A percentile compares a stretch with the other conserved stretches of the same genome.
Evolutionary conservation across 176 grass and related monocot species (phyloP).

Genomic region (Aegilops tauschii): DNA sequence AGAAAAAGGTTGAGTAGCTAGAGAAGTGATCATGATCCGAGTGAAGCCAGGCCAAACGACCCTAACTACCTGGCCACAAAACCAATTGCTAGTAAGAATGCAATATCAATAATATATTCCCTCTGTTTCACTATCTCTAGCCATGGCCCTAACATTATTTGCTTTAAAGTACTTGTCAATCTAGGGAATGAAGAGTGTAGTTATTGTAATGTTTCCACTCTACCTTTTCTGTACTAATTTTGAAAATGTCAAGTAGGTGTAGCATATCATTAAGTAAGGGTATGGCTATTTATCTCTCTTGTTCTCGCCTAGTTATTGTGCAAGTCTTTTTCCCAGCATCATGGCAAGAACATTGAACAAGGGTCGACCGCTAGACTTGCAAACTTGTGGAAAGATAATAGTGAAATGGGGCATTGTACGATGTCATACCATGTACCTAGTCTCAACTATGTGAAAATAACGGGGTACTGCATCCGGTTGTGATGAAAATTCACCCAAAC

Average conservation of each 20-base stretch:
- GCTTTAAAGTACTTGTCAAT: too few relatives aligned
- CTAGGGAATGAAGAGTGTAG: background rate
- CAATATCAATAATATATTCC: too few relatives aligned
- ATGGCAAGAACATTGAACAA: background rate
- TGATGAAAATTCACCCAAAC: background rate
- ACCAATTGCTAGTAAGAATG: too few relatives aligned
- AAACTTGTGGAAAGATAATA: background rate
- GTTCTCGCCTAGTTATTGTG: too few relatives aligned
- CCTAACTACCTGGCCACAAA: too few relatives aligned
- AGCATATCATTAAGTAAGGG: background rate
- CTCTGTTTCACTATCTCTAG: too few relatives aligned
- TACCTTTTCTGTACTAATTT: background rate
- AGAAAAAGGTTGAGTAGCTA: too few relatives aligned
- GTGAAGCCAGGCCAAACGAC: too few relatives aligned
- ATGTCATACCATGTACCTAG: background rate
- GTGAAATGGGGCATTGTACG: background rate
- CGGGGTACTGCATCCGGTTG: background rate
- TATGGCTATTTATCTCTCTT: background rate
- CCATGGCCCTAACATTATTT: too few relatives aligned
- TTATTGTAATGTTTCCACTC: background rate
- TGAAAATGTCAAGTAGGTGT: background rate
- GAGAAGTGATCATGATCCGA: too few relatives aligned
- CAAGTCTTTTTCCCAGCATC: too few relatives aligned
- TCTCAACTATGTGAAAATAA: background rate
- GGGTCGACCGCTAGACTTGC: background rate